Base-by-base conservation (phyloP, 768 basidiomycete species). In the Tephrocybe sp. region DNA sequence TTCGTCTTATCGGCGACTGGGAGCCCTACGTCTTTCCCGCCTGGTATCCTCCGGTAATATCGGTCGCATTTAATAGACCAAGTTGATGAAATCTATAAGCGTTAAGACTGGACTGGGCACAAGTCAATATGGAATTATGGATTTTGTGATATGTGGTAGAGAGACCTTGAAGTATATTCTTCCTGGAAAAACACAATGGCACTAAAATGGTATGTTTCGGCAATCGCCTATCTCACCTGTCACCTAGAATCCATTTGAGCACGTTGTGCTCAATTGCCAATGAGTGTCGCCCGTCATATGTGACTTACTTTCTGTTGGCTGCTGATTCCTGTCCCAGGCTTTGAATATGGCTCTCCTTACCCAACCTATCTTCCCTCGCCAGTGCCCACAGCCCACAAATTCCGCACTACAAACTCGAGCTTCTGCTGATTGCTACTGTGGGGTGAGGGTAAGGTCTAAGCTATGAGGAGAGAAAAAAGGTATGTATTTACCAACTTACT, bases 191-290 rank as follows among this genome's bases (percentile, higher is more conserved):
- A 82, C 9, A 92, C 67, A 55, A 92, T 87, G 25, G 89, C 75
- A 40, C 86, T 68, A 32, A 90, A 62, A 68, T 91, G 89, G 58
- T 87, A 91, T 48, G 87, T 71, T 67, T 88, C 84, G 20, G 81
- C 89, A 56, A 90, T 82, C 1, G 78, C 68, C 47, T 90, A 67
- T 28, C 84, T 73, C 11, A 78, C 72, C 5, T 77, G 71, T 57
- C 70, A 75, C 49, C 86, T 75, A 3, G 89, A 89, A 66, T 92
- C 87, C 88, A 90, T 64, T 92, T 89, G 47, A 92, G 74, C 4
- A 83, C 78, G 60, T 88, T 90, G 20, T 88, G 77, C 60, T 90
- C 89, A 52, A 91, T 78, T 48, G 87, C 69, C 49, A 90, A 68
- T 15, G 88, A 78, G n/a, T n/a, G n/a, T n/a, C n/a, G n/a, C n/a